phyloP scores from a whole-genome alignment of 2,329 filamentous ascomycete species.

The Exophiala spinifera region DNA sequence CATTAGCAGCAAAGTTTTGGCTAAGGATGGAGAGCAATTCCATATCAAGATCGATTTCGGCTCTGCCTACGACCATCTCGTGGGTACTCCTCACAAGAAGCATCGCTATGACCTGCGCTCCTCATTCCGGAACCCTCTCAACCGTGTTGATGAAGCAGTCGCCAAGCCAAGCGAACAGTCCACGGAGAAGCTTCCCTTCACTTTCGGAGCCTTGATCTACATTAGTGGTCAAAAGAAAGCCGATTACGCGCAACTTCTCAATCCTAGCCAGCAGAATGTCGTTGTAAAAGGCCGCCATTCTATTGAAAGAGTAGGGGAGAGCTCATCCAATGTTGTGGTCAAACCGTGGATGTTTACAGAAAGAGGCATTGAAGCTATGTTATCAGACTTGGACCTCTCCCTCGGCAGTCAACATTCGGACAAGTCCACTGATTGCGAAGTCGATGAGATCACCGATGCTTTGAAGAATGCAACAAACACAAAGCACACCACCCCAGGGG shows the following conservation, averaged over 20 bases:
- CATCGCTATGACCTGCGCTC: background rate
- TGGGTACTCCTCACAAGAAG: background rate
- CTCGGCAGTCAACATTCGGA: conserved; percentile 1
- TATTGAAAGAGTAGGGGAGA: background rate
- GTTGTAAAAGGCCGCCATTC: conserved; percentile 1
- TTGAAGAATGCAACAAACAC: conserved; percentile 3
- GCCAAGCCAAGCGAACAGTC: background rate
- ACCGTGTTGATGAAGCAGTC: background rate
- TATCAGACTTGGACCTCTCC: conserved; percentile 11
- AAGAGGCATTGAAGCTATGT: conserved; percentile 17
- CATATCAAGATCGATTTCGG: conserved; percentile 10
- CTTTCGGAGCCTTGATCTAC: conserved; percentile 9
- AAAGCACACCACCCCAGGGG: background rate
- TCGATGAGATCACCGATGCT: conserved; percentile 12
- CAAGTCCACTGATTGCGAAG: conserved; percentile 4
- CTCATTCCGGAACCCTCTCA: background rate
- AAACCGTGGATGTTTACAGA: conserved; percentile 11
- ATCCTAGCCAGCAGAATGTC: background rate
- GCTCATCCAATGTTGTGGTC: background rate
- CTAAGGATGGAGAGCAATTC: conserved; percentile 11
- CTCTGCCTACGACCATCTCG: conserved; percentile 1
- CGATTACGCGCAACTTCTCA: conserved; percentile 4
- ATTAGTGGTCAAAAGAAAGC: conserved; percentile 14
- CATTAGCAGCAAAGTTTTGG: conserved; percentile 5
- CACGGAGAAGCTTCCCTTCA: background rate